phyloP scores from a whole-genome alignment of 2,329 filamentous ascomycete species.

The Laburnicola sp. region DNA sequence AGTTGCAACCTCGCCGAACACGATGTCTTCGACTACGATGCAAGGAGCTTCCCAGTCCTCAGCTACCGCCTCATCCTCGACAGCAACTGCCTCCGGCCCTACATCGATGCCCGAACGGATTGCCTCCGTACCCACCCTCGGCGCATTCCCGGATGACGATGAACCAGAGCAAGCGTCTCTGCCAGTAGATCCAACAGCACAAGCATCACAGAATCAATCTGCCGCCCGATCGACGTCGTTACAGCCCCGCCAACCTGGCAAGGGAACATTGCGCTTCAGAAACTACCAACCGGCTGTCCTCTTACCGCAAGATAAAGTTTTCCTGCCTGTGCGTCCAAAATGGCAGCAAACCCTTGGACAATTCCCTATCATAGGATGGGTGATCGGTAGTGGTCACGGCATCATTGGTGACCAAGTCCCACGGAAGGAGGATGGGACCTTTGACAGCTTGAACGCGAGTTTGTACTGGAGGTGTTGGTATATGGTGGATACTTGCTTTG shows the following conservation, averaged over 20 bases:
- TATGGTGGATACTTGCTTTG: slow-evolving; percentile 58
- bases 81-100: slow-evolving; percentile 37
- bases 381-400: slow-evolving; percentile 51
- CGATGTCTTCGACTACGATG: slow-evolving; percentile 39
- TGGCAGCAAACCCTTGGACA: slow-evolving; percentile 49
- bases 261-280: slow-evolving; percentile 34
- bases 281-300: slow-evolving; percentile 47
- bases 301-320: slow-evolving; percentile 50
- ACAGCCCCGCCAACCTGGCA: slow-evolving; percentile 24
- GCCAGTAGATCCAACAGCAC: slow-evolving; percentile 39
- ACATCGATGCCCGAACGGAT: slow-evolving; percentile 31
- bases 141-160: slow-evolving; percentile 33
- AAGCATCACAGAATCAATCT: slow-evolving; percentile 18
- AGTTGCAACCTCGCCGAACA: slow-evolving; percentile 38
- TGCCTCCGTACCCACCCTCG: slow-evolving; percentile 25
- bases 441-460: slow-evolving; percentile 71
- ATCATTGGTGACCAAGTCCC: slow-evolving; percentile 79
- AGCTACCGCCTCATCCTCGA: slow-evolving; percentile 48
- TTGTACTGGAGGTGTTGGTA: slow-evolving; percentile 65
- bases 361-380: slow-evolving; percentile 56
- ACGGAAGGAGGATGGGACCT: slow-evolving; percentile 70
- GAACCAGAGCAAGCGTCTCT: slow-evolving; percentile 9
- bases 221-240: slow-evolving; percentile 26
- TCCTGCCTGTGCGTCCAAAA: slow-evolving; percentile 48
- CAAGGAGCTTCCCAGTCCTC: slow-evolving; percentile 36